phyloP scores from a whole-genome alignment of 2,329 filamentous ascomycete species.

The Sporothrix luriei region DNA sequence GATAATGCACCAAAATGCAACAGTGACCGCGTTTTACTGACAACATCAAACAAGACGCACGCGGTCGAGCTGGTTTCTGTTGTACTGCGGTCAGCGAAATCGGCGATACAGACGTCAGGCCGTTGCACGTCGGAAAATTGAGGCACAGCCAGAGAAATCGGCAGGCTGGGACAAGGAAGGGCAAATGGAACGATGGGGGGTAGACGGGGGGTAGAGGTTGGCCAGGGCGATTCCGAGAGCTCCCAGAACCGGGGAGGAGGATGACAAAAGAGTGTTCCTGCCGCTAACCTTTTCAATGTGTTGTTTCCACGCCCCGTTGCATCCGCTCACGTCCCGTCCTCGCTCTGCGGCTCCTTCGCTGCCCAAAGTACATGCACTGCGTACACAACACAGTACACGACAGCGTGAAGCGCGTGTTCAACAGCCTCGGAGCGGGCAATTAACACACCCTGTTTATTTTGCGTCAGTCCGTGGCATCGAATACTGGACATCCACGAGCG shows the following conservation, averaged over 20 bases:
- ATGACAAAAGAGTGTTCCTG: slow-evolving; percentile 5
- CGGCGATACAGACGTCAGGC: background rate
- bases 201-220: slow-evolving; percentile 16
- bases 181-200: slow-evolving; percentile 19
- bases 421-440: background rate
- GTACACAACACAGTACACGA: background rate
- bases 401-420: slow-evolving; percentile 1
- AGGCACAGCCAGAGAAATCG: slow-evolving; percentile 15
- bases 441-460: slow-evolving; percentile 13
- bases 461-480: slow-evolving; percentile 19
- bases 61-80: background rate
- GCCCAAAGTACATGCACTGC: background rate
- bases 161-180: slow-evolving; percentile 12
- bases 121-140: background rate
- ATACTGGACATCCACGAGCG: background rate
- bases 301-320: slow-evolving; percentile 26
- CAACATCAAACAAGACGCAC: background rate
- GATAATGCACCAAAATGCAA: background rate
- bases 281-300: slow-evolving; percentile 6
- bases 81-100: background rate
- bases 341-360: slow-evolving; percentile 15
- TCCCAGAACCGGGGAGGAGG: slow-evolving; percentile 1
- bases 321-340: slow-evolving; percentile 18
- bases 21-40: background rate
- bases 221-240: background rate